Evolutionary conservation across 306 rosid genomes (phyloP).

Genomic region (Astragalus membranaceus): DNA sequence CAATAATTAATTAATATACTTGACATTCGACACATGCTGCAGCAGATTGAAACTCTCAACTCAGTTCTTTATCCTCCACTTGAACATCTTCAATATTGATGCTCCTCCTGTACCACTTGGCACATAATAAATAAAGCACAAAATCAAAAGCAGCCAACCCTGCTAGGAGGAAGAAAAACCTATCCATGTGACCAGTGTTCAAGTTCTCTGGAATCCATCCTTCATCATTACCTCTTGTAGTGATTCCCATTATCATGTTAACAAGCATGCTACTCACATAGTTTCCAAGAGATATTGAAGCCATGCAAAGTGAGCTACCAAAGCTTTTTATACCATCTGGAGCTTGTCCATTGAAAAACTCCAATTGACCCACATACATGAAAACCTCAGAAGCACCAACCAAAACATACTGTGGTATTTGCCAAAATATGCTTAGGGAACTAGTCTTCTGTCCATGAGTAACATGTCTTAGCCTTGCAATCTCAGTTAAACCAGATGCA

Average conservation of each 20-base stretch:
- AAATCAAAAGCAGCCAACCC: conserved; percentile 44
- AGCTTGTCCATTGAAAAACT: conserved; percentile 56
- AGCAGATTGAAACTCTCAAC: not conserved
- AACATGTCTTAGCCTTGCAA: conserved; percentile 31
- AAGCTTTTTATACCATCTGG: conserved; percentile 61
- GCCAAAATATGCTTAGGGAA: conserved; percentile 49
- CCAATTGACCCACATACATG: conserved; percentile 56
- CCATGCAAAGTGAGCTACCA: conserved; percentile 69
- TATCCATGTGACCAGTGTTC: conserved; percentile 52
- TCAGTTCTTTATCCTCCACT: not conserved
- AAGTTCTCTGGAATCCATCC: conserved; percentile 59
- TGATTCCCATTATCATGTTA: conserved; percentile 37
- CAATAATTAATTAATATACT: too few relatives aligned
- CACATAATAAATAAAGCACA: conserved; percentile 39
- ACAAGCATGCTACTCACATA: conserved; percentile 55
- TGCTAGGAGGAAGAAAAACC: conserved; percentile 54
- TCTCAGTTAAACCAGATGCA: conserved; percentile 53
- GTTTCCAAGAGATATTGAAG: conserved; percentile 62
- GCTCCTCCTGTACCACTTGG: conserved; percentile 40
- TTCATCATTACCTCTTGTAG: conserved; percentile 27
- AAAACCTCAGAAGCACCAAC: conserved; percentile 66
- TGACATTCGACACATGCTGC: not conserved
- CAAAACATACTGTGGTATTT: conserved; percentile 52
- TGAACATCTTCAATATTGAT: conserved; percentile 25
- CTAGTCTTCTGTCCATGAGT: conserved; percentile 34